Evolutionary conservation across 75 land plant genomes (phyloP).

Genomic region (Adiantum capillusveneris): DNA sequence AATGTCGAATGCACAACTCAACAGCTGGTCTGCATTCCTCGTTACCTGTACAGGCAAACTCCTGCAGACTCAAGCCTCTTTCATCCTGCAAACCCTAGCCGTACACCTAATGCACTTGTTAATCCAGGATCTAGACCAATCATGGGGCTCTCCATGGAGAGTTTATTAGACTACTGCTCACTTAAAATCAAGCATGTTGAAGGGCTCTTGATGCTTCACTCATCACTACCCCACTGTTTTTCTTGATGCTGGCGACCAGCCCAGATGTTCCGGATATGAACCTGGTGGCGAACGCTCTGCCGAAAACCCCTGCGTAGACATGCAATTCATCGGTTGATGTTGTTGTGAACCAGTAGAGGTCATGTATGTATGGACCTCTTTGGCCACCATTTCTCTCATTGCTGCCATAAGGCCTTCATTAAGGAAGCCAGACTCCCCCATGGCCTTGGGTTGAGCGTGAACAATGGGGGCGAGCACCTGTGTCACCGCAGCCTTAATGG

Average conservation of each 20-base stretch:
- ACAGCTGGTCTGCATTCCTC: too few relatives aligned
- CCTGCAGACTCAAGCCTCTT: too few relatives aligned
- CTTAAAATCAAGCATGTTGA: too few relatives aligned
- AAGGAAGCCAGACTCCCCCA: slow-evolving; percentile 12
- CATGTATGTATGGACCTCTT: slow-evolving; percentile 51
- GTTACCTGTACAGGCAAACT: too few relatives aligned
- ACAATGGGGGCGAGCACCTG: slow-evolving; percentile 17
- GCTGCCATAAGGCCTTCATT: slow-evolving; percentile 24
- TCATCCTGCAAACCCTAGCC: too few relatives aligned
- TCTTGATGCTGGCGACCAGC: neutral
- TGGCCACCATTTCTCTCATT: slow-evolving; percentile 51
- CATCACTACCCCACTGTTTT: neutral
- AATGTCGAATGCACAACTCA: too few relatives aligned
- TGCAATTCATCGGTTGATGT: neutral
- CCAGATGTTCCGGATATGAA: neutral
- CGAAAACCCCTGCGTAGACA: neutral
- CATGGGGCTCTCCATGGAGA: too few relatives aligned
- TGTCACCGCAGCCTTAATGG: slow-evolving; percentile 32
- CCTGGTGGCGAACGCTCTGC: neutral
- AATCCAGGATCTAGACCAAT: too few relatives aligned
- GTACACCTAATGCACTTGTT: too few relatives aligned
- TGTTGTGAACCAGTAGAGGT: neutral
- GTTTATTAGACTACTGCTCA: too few relatives aligned
- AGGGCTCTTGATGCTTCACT: neutral
- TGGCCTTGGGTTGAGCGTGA: neutral